phyloP scores from a whole-genome alignment of 2,329 filamentous ascomycete species.

The Xylariaceae sp. region DNA sequence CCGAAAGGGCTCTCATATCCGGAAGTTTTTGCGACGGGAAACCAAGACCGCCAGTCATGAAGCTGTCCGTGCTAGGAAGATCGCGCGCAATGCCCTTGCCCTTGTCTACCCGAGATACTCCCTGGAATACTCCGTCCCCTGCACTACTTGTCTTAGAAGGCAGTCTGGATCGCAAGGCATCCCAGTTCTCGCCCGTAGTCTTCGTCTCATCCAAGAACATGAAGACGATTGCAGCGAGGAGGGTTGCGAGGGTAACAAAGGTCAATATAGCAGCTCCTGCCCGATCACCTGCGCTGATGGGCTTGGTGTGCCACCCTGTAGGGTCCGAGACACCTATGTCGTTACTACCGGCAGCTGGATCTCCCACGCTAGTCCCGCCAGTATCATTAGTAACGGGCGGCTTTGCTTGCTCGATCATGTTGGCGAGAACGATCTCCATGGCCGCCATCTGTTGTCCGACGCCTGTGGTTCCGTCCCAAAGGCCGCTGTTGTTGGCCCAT shows the following conservation, averaged over 20 bases:
- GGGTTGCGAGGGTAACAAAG: slow-evolving; percentile 46
- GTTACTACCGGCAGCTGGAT: slow-evolving; percentile 42
- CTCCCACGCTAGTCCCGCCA: slow-evolving; percentile 46
- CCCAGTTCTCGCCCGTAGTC: slow-evolving; percentile 25
- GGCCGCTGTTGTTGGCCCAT: slow-evolving; percentile 47
- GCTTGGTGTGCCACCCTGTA: slow-evolving; percentile 23
- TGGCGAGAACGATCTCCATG: slow-evolving; percentile 59
- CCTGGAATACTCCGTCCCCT: background rate
- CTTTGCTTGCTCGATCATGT: slow-evolving; percentile 46
- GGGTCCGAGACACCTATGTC: slow-evolving; percentile 40
- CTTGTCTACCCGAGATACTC: background rate
- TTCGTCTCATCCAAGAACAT: slow-evolving; percentile 45
- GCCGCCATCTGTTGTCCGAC: slow-evolving; percentile 68
- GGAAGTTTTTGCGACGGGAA: background rate
- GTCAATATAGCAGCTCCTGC: slow-evolving; percentile 65
- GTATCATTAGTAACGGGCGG: slow-evolving; percentile 38
- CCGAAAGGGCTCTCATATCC: slow-evolving; percentile 1
- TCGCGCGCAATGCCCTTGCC: slow-evolving; percentile 3
- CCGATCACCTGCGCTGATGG: slow-evolving; percentile 56
- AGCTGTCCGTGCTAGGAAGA: background rate
- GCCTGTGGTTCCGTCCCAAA: slow-evolving; percentile 55
- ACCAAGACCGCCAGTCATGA: background rate
- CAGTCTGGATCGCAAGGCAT: slow-evolving; percentile 19
- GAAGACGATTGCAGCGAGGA: slow-evolving; percentile 50
- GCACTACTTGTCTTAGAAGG: background rate